phyloP scores from a whole-genome alignment of 1,284 basidiomycete species.

The Trametes hirsuta region DNA sequence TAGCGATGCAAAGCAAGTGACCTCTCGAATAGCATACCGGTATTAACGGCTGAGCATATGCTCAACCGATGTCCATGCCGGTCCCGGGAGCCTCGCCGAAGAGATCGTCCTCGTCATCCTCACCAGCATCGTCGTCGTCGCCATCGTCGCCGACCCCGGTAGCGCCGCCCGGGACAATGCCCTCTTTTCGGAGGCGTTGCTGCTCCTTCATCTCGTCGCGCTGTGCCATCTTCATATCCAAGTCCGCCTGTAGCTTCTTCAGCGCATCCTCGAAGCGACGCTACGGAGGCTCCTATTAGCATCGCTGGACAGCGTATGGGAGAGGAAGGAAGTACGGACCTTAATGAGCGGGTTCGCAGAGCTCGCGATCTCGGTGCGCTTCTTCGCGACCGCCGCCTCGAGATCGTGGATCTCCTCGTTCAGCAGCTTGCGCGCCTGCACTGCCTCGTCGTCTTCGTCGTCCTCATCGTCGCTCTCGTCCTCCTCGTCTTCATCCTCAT shows the following conservation, averaged over 20 bases:
- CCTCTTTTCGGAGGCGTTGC: slow-evolving; percentile 67
- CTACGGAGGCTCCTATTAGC: slow-evolving; percentile 40
- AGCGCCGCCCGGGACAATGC: slow-evolving; percentile 50
- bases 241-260: slow-evolving; percentile 83
- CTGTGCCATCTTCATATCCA: slow-evolving; percentile 86
- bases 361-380: slow-evolving; percentile 83
- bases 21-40: not conserved
- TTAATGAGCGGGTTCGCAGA: slow-evolving; percentile 89
- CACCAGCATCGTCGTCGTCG: slow-evolving; percentile 38
- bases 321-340: slow-evolving; percentile 40
- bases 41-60: not conserved
- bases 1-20: slow-evolving; percentile 2
- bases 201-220: slow-evolving; percentile 77
- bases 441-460: slow-evolving; percentile 68
- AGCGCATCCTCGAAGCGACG: slow-evolving; percentile 94
- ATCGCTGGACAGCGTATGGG: not conserved
- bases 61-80: slow-evolving; percentile 47
- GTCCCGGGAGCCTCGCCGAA: slow-evolving; percentile 56
- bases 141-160: slow-evolving; percentile 48
- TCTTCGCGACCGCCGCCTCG: slow-evolving; percentile 87
- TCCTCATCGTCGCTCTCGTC: slow-evolving; percentile 69
- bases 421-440: slow-evolving; percentile 78
- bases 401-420: slow-evolving; percentile 90
- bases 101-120: slow-evolving; percentile 58
- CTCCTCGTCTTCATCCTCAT: slow-evolving; percentile 71